Evolutionary conservation across 2,329 filamentous ascomycete genomes (phyloP), one percentile per base, ranked within the genome.

Genomic region (Botryotinia narcissicola): DNA sequence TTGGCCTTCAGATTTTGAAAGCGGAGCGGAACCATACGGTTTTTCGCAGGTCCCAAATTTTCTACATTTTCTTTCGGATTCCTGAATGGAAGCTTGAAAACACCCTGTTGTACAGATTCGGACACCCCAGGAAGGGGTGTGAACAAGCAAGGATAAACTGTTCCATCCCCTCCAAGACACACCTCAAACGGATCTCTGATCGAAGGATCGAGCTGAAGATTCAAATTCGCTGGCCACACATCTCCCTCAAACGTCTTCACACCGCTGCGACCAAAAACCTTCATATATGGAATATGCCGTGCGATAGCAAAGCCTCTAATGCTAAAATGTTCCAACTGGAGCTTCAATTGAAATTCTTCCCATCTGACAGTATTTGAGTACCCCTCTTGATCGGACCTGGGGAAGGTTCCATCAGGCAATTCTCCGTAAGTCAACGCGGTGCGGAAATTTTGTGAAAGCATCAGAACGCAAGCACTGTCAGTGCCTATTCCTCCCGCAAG

Each of bases 281-380:
- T 57, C 29, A 67, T 54, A 18, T 57, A 72, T n/a, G 48, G 70
- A 54, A 72, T 66, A 35, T 54, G 70, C 3, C 70, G 70, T 20
- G 60, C 61, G 35, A 72, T 40, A 35, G 70, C 70, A 44, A 67
- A 72, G 5, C 18, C 70, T 72, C 44, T 57, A 16, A 72, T 72
- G 37, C 61, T 67, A 4, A 5, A 20, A 35, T 44, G 48, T 44
- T 72, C 70, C 48, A 40, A 32, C 29, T 14, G n/a, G 12, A 72
- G 46, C 46, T 46, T 72, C 9, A 57, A 42, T 20, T 44, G 25
- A 10, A 72, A 68, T 37, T 40, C 46, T 10, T 60, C 40, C 70
- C 70, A 72, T 5, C 18, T 37, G 12, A 5, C 2, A 14, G 59
- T 8, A 20, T 44, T 6, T 29, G 40, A 7, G 18, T 46, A 57